Base-by-base conservation (phyloP, 331 rosid species). In the Arachis monticola region DNA sequence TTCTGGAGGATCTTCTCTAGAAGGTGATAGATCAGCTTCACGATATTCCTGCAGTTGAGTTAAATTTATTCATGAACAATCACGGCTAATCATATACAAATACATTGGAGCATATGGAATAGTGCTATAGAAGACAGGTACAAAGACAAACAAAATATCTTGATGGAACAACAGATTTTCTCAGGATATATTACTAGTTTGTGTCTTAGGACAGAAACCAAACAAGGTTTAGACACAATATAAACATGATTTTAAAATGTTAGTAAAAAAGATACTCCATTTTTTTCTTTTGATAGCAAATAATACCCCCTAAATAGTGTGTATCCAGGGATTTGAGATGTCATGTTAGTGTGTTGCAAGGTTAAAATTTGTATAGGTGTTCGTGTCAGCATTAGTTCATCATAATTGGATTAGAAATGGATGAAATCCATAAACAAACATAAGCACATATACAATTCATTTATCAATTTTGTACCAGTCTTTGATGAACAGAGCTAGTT, bases 381-480 rank as follows among this genome's bases (percentile, higher is more conserved):
- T 22, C 27, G 27, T 22, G 27, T 22, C 27, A 22, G 27, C 27
- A 0, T 22, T 22, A 0, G 27, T 22, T 4, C 64, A 55, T 56
- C 8, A 40, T 40, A 7, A 40, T 40, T 12, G 53, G 27, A 46
- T 12, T 51, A 30, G 46, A 32, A 68, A 53, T 41, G 60, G 60
- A 58, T 70, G n/a, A 67, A 75, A 3, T 42, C 55, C 50, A 52
- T 4, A 72, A 51, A 60, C 40, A 17, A 5, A 13, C 45, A 12
- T 55, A 40, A 73, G 32, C 38, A 46, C 44, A 48, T 47, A 65
- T n/a, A 48, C 30, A 35, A 73, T 35, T 41, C 17, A 13, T 51
- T 57, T 8, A 73, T 60, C 55, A 48, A 27, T 71, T 46, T 80
- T 69, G 83, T 86, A 94, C 99, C 91, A 90, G 77, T 87, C 92